Evolutionary conservation across 305 asterid species (phyloP).

Genomic region (Coffea humblotiana): DNA sequence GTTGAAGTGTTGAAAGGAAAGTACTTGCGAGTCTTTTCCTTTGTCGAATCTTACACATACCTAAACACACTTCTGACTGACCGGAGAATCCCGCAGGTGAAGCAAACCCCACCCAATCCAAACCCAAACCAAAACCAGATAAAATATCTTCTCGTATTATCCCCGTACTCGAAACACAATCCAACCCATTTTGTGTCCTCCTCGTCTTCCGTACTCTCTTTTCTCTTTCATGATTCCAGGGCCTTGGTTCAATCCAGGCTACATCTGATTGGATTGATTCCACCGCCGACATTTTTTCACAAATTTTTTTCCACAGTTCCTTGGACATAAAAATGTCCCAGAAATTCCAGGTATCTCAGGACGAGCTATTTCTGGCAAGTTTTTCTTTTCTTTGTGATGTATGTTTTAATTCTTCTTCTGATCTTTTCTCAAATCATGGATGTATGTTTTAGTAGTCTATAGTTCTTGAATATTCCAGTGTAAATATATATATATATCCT

Average conservation of each 20-base stretch:
- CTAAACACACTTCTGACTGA: slow-evolving; percentile 26
- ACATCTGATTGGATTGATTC: slow-evolving; percentile 17
- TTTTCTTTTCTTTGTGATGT: neutral
- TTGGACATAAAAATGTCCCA: slow-evolving; percentile 10
- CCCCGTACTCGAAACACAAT: neutral
- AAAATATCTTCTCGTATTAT: too few relatives aligned
- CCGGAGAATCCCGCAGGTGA: slow-evolving; percentile 49
- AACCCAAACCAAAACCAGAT: neutral
- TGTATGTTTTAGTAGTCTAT: neutral
- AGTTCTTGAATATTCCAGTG: neutral
- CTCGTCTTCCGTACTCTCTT: neutral
- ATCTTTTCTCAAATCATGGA: neutral
- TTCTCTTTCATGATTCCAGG: slow-evolving; percentile 25
- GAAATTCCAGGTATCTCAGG: slow-evolving; percentile 7
- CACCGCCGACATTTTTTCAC: slow-evolving; percentile 22
- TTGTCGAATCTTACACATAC: neutral
- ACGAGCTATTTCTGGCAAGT: neutral
- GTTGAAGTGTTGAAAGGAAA: neutral
- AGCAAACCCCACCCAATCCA: slow-evolving; percentile 23
- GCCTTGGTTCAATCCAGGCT: slow-evolving; percentile 11
- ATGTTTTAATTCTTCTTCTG: neutral
- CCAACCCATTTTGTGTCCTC: neutral
- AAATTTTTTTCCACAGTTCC: neutral
- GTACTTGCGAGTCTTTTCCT: neutral
- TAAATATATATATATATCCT: neutral